Evolutionary conservation across 2,329 filamentous ascomycete species (phyloP), one percentile per base, ranked within the genome.

Genomic region (Beauveria rudraprayagi): DNA sequence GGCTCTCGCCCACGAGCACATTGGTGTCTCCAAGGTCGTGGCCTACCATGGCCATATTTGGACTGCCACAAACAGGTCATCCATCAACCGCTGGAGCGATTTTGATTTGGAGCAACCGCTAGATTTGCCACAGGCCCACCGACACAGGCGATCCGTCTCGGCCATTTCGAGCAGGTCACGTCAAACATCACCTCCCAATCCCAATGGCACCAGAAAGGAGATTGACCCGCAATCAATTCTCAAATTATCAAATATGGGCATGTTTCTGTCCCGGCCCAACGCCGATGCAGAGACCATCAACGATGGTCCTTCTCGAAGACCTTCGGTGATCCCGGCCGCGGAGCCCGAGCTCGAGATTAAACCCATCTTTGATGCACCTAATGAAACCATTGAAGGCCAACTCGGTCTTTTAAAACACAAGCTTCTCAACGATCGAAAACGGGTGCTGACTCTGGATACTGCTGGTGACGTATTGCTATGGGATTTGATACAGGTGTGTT

Each of bases 401-500:
- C 93, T 96, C 75, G 94, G 94, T 10, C 77, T 99, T 58, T 91
- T 97, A 63, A 99, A 97, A 74, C 90, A 97, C 72, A 87, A 89
- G 68, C 82, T 97, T 67, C 80, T 99, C 63, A 97, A 96, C 72
- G 93, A 99, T 71, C 84, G 93, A 66, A 88, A 90, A 70, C 84
- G 92, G 62, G 92, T 95, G 4, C 78, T 99, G 65, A 99, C 94
- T 0, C 78, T 96, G 57, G 94, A 99, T 73, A 97, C 94, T 2
- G 92, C 93, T 1, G 94, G 94, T 17, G 94, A 99, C 70, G 92
- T 97, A 3, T 78, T 97, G 52, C 77, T 99, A 65, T 99, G 94
- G 94, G 94, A 99, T 79, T 78, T 99, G 44, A 81, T 99, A 51
- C 86, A 88, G 78, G 90, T 92, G 76, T 19, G 22, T 14, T 16